Evolutionary conservation across 2,329 filamentous ascomycete genomes (phyloP).

Genomic region (Clarireedia paspali): DNA sequence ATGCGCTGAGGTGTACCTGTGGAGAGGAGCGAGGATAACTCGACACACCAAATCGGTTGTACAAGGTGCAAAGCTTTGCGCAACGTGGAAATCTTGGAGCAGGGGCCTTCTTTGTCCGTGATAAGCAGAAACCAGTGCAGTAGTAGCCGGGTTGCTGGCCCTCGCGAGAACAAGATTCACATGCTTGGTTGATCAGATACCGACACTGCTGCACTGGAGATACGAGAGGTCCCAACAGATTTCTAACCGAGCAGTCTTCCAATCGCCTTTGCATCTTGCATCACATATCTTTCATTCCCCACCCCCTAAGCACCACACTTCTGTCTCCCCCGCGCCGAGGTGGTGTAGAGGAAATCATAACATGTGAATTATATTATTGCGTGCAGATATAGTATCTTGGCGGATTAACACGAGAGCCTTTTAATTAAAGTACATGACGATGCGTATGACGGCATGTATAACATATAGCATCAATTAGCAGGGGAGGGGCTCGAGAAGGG

Average conservation of each 20-base stretch:
- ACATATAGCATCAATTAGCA: too few species aligned
- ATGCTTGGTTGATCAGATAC: neutral
- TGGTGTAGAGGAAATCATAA: neutral
- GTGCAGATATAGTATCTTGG: neutral
- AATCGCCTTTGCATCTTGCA: neutral
- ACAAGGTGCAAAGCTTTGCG: too few species aligned
- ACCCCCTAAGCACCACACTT: neutral
- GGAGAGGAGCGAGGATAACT: too few species aligned
- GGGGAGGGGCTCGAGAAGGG: neutral
- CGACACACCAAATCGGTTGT: too few species aligned
- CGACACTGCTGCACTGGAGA: too few species aligned
- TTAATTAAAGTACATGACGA: neutral
- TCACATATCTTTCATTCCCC: neutral
- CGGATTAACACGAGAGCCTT: neutral
- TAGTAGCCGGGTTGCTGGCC: neutral
- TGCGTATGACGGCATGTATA: neutral
- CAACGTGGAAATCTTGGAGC: too few species aligned
- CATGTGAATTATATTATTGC: neutral
- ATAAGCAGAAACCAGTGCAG: too few species aligned
- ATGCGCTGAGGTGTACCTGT: too few species aligned
- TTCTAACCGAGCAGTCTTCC: neutral
- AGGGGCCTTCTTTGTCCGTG: too few species aligned
- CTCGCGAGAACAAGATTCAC: neutral
- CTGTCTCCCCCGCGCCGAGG: neutral
- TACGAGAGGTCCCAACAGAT: neutral